phyloP scores from a whole-genome alignment of 495 filamentous ascomycete species.

The Penicillium roqueforti region DNA sequence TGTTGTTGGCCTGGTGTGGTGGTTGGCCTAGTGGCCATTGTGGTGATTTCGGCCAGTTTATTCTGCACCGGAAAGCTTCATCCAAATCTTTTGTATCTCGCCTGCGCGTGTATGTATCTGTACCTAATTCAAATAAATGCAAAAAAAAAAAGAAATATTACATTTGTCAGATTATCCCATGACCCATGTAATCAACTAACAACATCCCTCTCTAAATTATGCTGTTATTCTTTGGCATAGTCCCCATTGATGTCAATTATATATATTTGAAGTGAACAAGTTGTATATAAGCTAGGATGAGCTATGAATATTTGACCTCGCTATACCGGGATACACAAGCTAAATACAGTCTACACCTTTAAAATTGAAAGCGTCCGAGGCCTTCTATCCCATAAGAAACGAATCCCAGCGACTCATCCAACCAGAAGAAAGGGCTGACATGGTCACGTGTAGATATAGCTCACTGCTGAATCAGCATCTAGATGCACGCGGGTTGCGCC shows the following conservation, averaged over 20 bases:
- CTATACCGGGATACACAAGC: too few relatives aligned
- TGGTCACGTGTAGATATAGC: neutral
- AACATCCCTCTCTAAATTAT: neutral
- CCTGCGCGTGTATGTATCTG: neutral
- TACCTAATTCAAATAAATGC: neutral
- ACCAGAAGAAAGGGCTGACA: neutral
- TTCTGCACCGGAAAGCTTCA: too few relatives aligned
- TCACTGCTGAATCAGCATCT: conserved; percentile 7
- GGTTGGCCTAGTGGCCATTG: neutral
- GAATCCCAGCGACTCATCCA: neutral
- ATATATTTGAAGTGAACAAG: too few relatives aligned
- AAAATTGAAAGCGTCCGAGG: neutral
- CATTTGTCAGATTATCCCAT: neutral
- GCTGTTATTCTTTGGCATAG: too few relatives aligned
- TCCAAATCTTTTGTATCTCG: neutral
- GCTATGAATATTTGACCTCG: too few relatives aligned
- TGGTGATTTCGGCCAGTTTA: neutral
- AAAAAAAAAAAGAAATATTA: neutral
- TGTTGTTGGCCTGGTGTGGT: too few relatives aligned
- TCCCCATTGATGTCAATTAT: too few relatives aligned
- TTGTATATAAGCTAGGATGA: too few relatives aligned
- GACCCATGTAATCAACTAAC: neutral
- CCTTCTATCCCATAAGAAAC: neutral
- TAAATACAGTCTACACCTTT: too few relatives aligned
- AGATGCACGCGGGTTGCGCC: conserved; percentile 16